Evolutionary conservation across 371 early-diverging fungal species (phyloP), one percentile per base, ranked within the genome.

Genomic region (Circinella minor): DNA sequence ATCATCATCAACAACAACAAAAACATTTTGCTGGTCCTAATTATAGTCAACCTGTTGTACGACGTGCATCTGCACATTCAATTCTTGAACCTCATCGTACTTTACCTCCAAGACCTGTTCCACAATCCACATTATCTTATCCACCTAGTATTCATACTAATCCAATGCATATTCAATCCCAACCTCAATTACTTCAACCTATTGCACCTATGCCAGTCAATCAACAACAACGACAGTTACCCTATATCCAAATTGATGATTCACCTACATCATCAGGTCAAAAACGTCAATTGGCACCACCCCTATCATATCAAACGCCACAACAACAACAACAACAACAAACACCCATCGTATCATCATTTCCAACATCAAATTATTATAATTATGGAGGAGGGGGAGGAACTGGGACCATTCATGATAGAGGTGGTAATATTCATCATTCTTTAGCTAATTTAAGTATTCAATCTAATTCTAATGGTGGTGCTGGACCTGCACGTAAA

Each of bases 151-250:
- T 36, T 8, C 14, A 7, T 17, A 17, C 61, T 39, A 4, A 18
- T 47, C 48, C 9, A 63, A 15, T 47, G 13, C 34, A 11, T 51
- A 51, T 13, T 3, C 65, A 65, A 49, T 27, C 27, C 27, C 27
- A 27, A 27, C 27, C 27, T 27, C 49, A 46, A 65, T 38, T 20
- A 54, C 39, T 66, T 18, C 67, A 66, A 43, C 67, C 67, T 4
- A 66, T 66, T 34, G 67, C 67, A 43, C 67, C 67, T 10, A 66
- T 66, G 67, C 67, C 67, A 10, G 17, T 55, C 7, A 14, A 13
- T 46, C 55, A 36, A 48, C 55, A 2, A 36, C n/a, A 39, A 9
- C 47, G 5, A 38, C 49, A n/a, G 55, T 62, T 57, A 11, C 57
- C 57, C 0, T 57, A 57, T 57, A 57, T 57, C 34, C 57, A 57